Conservation (phyloP, 495 filamentous ascomycete genomes). For the Podospora bellae-mahoneyi region DNA sequence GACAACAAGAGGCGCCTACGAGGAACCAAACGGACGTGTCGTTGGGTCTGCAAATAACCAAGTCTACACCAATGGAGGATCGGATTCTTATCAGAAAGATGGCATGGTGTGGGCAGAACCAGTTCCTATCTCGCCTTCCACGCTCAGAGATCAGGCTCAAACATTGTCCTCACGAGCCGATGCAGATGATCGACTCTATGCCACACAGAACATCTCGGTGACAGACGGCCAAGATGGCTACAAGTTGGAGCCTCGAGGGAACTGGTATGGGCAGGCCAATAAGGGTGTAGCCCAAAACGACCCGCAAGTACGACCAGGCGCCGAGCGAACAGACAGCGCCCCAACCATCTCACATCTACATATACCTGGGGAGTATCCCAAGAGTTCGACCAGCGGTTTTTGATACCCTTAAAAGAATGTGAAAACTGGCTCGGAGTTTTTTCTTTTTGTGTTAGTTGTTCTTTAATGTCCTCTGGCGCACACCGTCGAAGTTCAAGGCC, state of each 20-base stretch:
- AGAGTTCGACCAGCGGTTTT: constrained; percentile 25
- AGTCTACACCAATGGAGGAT: background rate
- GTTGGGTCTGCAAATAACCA: background rate
- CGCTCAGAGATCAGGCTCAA: constrained; percentile 6
- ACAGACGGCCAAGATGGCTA: background rate
- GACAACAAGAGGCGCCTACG: background rate
- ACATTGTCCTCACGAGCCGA: background rate
- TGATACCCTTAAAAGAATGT: constrained; percentile 3
- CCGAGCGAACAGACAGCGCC: constrained; percentile 27
- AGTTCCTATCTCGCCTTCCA: constrained; percentile 9
- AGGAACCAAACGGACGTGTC: background rate
- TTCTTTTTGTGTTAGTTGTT: background rate
- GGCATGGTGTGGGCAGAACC: constrained; percentile 17
- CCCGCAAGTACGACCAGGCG: constrained; percentile 16
- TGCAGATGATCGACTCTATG: background rate
- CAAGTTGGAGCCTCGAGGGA: background rate
- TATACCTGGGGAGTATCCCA: constrained; percentile 57
- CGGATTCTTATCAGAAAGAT: background rate
- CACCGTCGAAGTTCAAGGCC: background rate
- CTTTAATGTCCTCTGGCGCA: background rate
- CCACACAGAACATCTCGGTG: background rate
- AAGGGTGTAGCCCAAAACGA: constrained; percentile 1
- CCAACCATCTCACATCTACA: constrained; percentile 45
- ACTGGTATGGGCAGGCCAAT: background rate
- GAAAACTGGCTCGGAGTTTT: background rate